A percentile compares a stretch with the other conserved stretches of the same genome.
Evolutionary conservation across 1,284 basidiomycete species (phyloP).

Genomic region (Puccinia coronata): DNA sequence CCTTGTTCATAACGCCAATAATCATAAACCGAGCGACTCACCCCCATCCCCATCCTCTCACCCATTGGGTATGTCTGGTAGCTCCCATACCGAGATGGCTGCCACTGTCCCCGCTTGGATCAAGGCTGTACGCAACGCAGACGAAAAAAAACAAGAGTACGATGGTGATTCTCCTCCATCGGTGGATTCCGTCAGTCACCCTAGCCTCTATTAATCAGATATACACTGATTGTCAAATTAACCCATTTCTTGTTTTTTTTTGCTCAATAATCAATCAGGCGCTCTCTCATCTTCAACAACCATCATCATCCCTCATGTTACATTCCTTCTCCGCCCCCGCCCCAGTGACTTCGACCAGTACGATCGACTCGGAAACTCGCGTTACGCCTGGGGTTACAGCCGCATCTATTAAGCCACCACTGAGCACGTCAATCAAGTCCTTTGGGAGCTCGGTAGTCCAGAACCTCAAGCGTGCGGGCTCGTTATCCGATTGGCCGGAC

Average conservation of each 20-base stretch:
- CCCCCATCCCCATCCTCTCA: too few relatives aligned
- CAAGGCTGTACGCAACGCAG: slow-evolving; percentile 42
- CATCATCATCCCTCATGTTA: neutral
- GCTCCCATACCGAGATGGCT: slow-evolving; percentile 5
- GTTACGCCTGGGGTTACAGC: too few relatives aligned
- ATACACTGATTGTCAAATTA: too few relatives aligned
- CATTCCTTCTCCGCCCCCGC: slow-evolving; percentile 25
- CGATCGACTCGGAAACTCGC: too few relatives aligned
- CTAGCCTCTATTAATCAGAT: slow-evolving; percentile 2
- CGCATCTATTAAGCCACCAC: neutral
- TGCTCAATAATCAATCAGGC: too few relatives aligned
- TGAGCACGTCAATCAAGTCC: slow-evolving; percentile 3
- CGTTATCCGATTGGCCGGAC: slow-evolving; percentile 10
- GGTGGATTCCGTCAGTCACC: neutral
- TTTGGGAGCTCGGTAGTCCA: slow-evolving; percentile 21
- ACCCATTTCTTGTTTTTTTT: too few relatives aligned
- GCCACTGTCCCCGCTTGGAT: slow-evolving; percentile 43
- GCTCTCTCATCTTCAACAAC: neutral
- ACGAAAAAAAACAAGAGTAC: slow-evolving; percentile 4
- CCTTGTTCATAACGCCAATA: neutral
- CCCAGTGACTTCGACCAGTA: neutral
- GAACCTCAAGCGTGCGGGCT: slow-evolving; percentile 39
- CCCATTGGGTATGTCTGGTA: neutral
- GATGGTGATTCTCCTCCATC: neutral
- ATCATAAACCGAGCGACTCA: neutral